A percentile compares a stretch with the other conserved stretches of the same genome.
phyloP scores from a whole-genome alignment of 164 flowering plant genomes.

The Piper betle region DNA sequence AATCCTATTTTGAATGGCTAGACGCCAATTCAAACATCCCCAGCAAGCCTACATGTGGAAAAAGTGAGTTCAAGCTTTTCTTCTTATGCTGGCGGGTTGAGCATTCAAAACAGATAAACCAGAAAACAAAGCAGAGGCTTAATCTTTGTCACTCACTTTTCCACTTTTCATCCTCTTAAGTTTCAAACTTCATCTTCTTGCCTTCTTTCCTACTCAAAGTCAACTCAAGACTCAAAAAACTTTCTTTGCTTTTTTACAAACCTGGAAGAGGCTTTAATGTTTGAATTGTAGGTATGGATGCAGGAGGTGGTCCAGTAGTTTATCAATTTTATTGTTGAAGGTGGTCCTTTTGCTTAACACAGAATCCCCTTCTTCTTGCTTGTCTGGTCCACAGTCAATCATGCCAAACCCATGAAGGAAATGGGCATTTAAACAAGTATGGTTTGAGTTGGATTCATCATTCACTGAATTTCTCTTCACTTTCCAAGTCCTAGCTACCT shows the following conservation, averaged over 20 bases:
- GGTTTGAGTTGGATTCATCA: not conserved
- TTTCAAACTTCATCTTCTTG: not conserved
- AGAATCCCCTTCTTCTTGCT: not conserved
- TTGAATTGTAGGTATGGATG: not conserved
- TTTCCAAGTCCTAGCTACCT: too few species aligned
- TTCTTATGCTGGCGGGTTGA: not conserved
- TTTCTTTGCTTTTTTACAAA: not conserved
- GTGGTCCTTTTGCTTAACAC: not conserved
- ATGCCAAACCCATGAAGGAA: not conserved
- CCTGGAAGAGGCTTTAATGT: not conserved
- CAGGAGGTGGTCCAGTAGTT: not conserved
- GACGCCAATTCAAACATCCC: not conserved
- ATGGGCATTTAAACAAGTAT: not conserved
- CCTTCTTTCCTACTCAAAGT: not conserved
- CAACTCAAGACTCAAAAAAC: not conserved
- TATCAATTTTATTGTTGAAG: not conserved
- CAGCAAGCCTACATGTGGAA: not conserved
- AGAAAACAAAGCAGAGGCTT: not conserved
- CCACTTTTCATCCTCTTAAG: not conserved
- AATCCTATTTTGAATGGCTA: too few species aligned
- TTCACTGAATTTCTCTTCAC: not conserved
- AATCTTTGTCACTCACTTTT: not conserved
- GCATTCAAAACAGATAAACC: not conserved
- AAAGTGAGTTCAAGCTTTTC: not conserved
- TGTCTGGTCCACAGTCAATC: not conserved